Evolutionary conservation across 169 alveolate genomes (phyloP).

Genomic region (Cryptosporidium sp.): DNA sequence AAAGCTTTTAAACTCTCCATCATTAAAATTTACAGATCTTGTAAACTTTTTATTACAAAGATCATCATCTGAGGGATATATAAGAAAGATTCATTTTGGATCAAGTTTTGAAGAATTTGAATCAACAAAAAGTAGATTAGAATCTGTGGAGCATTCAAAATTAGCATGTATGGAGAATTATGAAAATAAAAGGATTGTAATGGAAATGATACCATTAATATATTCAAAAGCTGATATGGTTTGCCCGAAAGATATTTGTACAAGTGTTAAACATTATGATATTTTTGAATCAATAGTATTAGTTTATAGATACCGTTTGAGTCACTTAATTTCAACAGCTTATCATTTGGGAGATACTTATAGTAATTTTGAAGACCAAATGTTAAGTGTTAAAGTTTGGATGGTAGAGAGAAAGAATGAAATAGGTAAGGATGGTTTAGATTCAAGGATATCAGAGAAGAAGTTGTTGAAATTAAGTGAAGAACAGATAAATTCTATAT

Average conservation of each 20-base stretch:
- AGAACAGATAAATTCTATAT: background rate
- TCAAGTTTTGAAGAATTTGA: conserved; percentile 31
- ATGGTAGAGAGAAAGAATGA: background rate
- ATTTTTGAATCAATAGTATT: conserved; percentile 48
- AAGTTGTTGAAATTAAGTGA: background rate
- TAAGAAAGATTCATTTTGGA: conserved; percentile 44
- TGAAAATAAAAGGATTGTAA: background rate
- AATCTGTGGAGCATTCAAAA: background rate
- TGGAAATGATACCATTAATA: background rate
- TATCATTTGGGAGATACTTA: background rate
- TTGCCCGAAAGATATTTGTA: conserved; percentile 22
- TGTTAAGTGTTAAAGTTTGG: conserved; percentile 13
- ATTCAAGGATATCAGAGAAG: background rate
- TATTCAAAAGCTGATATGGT: background rate
- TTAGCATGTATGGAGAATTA: conserved; percentile 10
- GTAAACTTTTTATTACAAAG: conserved; percentile 31
- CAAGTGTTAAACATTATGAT: conserved; percentile 3
- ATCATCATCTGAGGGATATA: conserved; percentile 24
- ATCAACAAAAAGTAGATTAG: background rate
- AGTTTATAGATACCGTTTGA: conserved; percentile 37
- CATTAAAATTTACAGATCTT: conserved; percentile 2
- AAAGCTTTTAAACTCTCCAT: background rate
- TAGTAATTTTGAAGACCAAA: background rate
- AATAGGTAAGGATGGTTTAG: background rate
- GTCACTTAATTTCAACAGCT: background rate